Evolutionary conservation across 495 filamentous ascomycete species (phyloP).

Genomic region (Parathielavia hyrcaniae): DNA sequence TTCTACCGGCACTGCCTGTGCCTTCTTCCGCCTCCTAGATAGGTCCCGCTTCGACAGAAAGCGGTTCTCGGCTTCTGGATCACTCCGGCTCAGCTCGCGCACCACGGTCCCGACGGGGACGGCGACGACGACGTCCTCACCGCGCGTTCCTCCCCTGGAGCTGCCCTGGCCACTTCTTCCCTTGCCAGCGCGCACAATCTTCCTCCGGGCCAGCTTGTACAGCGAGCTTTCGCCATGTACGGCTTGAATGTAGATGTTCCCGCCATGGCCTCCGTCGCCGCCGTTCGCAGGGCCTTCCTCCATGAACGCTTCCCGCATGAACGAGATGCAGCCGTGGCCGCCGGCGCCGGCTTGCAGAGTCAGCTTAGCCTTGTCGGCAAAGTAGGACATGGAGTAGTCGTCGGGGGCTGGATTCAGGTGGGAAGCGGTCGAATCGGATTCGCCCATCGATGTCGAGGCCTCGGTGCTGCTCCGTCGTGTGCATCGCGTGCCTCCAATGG

Average conservation of each 20-base stretch:
- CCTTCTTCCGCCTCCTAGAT: constrained; percentile 27
- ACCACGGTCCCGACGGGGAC: constrained; percentile 93
- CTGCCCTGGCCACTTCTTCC: constrained; percentile 86
- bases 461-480: constrained; percentile 22
- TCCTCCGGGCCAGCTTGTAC: constrained; percentile 79
- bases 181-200: constrained; percentile 66
- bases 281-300: constrained; percentile 91
- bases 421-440: constrained; percentile 28
- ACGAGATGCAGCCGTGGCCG: constrained; percentile 89
- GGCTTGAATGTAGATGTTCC: constrained; percentile 90
- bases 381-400: constrained; percentile 74
- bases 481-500: constrained; percentile 18
- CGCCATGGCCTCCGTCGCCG: constrained; percentile 86
- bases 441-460: constrained; percentile 15
- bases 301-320: constrained; percentile 82
- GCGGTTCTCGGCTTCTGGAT: constrained; percentile 61
- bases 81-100: constrained; percentile 67
- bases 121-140: constrained; percentile 78
- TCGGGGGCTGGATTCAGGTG: constrained; percentile 72
- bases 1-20: constrained; percentile 23
- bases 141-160: constrained; percentile 67
- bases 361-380: constrained; percentile 77
- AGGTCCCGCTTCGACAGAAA: constrained; percentile 28
- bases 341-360: constrained; percentile 70
- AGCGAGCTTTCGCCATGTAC: constrained; percentile 83